A percentile compares a stretch with the other conserved stretches of the same genome.
phyloP scores from a whole-genome alignment of 768 basidiomycete genomes.

The Tulasnella sp. region DNA sequence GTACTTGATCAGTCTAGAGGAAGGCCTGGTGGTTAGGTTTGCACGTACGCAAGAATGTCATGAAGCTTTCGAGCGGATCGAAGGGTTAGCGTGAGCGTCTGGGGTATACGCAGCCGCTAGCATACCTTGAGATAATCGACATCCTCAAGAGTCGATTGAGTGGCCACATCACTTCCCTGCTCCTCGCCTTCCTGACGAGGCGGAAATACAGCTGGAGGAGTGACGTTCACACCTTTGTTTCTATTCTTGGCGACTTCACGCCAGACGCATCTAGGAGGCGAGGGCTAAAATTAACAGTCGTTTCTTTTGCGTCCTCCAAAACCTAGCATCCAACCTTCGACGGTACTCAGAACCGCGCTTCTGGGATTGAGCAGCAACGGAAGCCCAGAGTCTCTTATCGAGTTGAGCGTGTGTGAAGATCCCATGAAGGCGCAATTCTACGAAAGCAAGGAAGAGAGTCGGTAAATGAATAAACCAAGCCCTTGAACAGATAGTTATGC shows the following conservation, averaged over 20 bases:
- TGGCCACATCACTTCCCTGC: not conserved
- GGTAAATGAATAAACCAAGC: not conserved
- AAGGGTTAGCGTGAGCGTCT: not conserved
- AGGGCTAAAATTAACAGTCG: not conserved
- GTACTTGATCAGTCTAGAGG: too few relatives aligned
- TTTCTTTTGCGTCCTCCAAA: not conserved
- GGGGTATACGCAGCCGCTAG: too few relatives aligned
- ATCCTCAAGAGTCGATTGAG: not conserved
- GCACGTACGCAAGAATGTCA: not conserved
- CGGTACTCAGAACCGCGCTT: constrained; percentile 44
- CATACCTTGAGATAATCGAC: constrained; percentile 7
- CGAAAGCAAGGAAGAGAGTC: not conserved
- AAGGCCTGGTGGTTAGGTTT: too few relatives aligned
- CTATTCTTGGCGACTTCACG: not conserved
- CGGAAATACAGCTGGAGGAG: not conserved
- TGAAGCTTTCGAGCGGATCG: not conserved
- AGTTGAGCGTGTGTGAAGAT: constrained; percentile 42
- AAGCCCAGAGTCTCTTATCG: constrained; percentile 37
- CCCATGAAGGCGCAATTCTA: constrained; percentile 32
- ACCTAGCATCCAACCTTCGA: constrained; percentile 31
- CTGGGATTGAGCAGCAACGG: constrained; percentile 34
- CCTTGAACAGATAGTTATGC: not conserved
- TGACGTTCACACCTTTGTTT: not conserved
- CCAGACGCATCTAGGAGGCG: not conserved
- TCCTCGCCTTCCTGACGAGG: not conserved